Percentiles rank a stretch among this genome's conserved stretches.
Conservation (phyloP, 2,329 filamentous ascomycete genomes). For the Allantophomopsis cytisporea region DNA sequence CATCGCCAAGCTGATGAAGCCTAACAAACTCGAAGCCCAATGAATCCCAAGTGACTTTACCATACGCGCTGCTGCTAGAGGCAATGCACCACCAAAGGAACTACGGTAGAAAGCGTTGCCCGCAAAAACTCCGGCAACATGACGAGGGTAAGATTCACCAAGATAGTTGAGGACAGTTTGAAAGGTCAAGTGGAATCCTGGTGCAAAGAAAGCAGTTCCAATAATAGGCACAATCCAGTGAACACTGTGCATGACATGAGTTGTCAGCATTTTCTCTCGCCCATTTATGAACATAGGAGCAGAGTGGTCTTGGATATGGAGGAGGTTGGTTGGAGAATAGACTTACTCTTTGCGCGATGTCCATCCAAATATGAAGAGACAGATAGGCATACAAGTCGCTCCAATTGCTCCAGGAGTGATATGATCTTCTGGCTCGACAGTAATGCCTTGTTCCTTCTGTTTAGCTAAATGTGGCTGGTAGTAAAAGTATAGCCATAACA, state of each 20-base stretch:
- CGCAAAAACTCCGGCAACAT: constrained; percentile 66
- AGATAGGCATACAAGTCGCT: constrained; percentile 61
- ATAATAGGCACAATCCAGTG: constrained; percentile 70
- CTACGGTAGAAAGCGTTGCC: constrained; percentile 73
- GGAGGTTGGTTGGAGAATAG: too few relatives aligned
- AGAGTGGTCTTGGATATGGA: too few relatives aligned
- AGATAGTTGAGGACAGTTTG: constrained; percentile 64
- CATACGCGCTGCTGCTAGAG: constrained; percentile 62
- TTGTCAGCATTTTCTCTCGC: too few relatives aligned
- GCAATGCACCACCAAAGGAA: constrained; percentile 49
- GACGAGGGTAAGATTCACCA: constrained; percentile 65
- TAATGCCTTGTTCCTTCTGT: constrained; percentile 29
- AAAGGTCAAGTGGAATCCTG: constrained; percentile 58
- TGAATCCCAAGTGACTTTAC: constrained; percentile 55
- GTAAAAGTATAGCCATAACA: constrained; percentile 52
- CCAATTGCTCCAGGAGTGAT: constrained; percentile 64
- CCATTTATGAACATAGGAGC: too few relatives aligned
- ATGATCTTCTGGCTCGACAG: constrained; percentile 80
- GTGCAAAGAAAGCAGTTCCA: constrained; percentile 56
- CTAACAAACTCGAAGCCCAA: constrained; percentile 52
- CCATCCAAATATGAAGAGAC: constrained; percentile 84
- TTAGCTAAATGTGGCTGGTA: constrained; percentile 29
- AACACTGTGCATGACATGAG: too few relatives aligned
- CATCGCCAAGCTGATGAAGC: constrained; percentile 46
- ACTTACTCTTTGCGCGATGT: constrained; percentile 63